Evolutionary conservation across 2,329 filamentous ascomycete species (phyloP), one percentile per base, ranked within the genome.

Genomic region (Colletotrichum truncatum): DNA sequence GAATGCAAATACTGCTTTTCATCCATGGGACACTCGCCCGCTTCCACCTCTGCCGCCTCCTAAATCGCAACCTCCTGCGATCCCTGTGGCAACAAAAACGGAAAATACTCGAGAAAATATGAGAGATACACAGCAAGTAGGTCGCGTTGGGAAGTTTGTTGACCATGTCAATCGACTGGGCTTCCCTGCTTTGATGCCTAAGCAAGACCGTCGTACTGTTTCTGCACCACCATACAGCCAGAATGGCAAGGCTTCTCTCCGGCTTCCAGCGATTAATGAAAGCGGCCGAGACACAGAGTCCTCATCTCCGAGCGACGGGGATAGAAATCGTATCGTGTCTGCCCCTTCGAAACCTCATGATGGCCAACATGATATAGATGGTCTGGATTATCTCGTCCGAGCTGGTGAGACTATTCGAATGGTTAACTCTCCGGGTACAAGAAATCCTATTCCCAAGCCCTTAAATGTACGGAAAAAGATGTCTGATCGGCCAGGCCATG

Each of bases 321-420:
- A 74, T 51, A 84, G 81, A 60, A 64, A 73, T 36, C 81, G 84
- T 23, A 80, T 80, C 25, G 81, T 82, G 12, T 86, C 84, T 10
- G 82, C 81, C 9, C 82, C 84, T 14, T 76, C 79, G 11, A 72
- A 71, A 30, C 70, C 70, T 4, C 67, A 69, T 14, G 68, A 66
- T 3, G 55, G 59, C 25, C 64, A 51, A 38, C 69, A 43, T 43
- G 79, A 80, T n/a, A 73, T 74, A 39, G 74, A 70, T 12, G 78
- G 77, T 11, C 70, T 85, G 6, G 79, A 83, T 25, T 84, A 82
- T 68, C 73, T 87, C 7, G 77, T 79, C 51, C 78, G 75, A 30
- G 79, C 80, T 3, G 81, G 84, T 61, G 80, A 84, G 52, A 87
- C 84, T 1, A 88, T 88, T 70, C 83, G 85, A 6, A 73, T 88